Base-by-base conservation (phyloP, 352 stramenopile genomes). In the Phytopythium oedochilum region DNA sequence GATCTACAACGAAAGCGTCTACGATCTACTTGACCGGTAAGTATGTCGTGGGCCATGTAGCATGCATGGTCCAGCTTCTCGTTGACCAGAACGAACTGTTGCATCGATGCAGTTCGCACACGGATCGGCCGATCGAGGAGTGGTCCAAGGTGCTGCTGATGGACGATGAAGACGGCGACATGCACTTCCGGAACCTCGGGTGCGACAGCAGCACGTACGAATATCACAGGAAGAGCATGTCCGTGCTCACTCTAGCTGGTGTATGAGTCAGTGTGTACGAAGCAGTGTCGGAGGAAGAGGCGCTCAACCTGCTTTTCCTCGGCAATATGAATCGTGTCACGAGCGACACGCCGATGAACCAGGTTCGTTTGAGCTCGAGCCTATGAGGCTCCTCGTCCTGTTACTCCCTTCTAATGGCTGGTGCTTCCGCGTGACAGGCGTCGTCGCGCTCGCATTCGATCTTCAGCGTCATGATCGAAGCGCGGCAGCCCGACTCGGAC, bases 1-100 rank as follows among this genome's bases (percentile, higher is more conserved):
- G 63, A 97, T 99, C 36, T 99, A 99, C 81, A 98, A 98, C 66
- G 92, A 98, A 66, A 92, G 70, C 63, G 89, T 96, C 23, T 98
- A 97, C 63, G 96, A 98, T 55, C 70, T 98, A 44, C 78, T 98
- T 0, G 79, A 89, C 35, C 65, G 78, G 70, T 81, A 38, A 6
- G 53, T 18, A 22, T n/a, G n/a, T n/a, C n/a, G n/a, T n/a, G n/a
- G n/a, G n/a, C n/a, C n/a, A n/a, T n/a, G n/a, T n/a, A n/a, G n/a
- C n/a, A n/a, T n/a, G n/a, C n/a, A n/a, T n/a, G n/a, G n/a, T n/a
- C n/a, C n/a, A n/a, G n/a, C 32, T 38, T 20, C 0, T 39, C 38
- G 15, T 15, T 26, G n/a, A 44, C 5, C 5, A 44, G 25, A 36
- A 20, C 25, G 29, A 53, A 14, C 5, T 10, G 12, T 20, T 47